Evolutionary conservation across 345 rosid genomes (phyloP).

Genomic region (Eucalyptus regnans): DNA sequence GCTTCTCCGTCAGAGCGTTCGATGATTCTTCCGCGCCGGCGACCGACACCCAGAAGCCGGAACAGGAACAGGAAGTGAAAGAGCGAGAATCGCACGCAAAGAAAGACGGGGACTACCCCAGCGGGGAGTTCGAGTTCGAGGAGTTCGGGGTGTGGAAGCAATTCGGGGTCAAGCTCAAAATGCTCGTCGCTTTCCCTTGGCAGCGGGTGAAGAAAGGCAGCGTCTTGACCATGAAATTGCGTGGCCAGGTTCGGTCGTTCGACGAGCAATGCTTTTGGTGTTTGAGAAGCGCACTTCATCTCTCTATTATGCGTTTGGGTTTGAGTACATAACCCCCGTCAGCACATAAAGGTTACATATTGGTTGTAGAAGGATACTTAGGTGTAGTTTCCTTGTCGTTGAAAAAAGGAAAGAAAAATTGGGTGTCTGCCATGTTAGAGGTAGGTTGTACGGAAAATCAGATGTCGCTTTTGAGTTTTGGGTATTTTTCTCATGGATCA

Average conservation of each 20-base stretch:
- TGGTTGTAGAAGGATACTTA: neutral
- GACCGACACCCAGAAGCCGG: conserved; percentile 5
- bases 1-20: conserved; percentile 45
- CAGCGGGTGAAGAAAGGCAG: conserved; percentile 79
- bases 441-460: neutral
- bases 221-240: conserved; percentile 70
- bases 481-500: neutral
- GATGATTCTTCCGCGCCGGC: conserved; percentile 44
- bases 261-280: neutral
- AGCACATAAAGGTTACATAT: neutral
- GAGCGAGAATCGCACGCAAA: neutral
- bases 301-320: neutral
- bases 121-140: conserved; percentile 56
- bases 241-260: conserved; percentile 67
- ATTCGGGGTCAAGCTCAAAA: conserved; percentile 50
- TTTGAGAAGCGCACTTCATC: neutral
- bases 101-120: conserved; percentile 42
- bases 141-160: conserved; percentile 42
- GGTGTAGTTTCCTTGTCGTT: neutral
- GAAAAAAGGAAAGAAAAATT: neutral
- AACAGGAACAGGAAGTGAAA: neutral
- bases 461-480: neutral
- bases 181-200: conserved; percentile 88
- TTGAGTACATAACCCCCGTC: neutral
- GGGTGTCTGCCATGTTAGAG: neutral